Evolutionary conservation across 805 yeast species (phyloP), one percentile per base, ranked within the genome.

Genomic region (Myxozyma udenii): DNA sequence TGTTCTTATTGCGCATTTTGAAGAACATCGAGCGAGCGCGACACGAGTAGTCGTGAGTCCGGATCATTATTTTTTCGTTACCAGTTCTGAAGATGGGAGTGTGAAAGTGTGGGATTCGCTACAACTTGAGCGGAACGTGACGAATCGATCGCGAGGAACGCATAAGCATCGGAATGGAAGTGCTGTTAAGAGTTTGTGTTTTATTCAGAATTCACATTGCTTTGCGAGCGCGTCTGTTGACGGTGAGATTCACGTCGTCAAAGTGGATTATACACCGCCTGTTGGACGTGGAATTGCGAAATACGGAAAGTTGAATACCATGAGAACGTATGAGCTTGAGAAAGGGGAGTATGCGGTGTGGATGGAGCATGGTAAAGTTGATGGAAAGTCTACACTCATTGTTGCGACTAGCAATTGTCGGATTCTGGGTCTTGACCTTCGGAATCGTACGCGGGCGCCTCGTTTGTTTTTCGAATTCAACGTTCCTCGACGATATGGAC

Each of bases 61-160:
- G 0, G 81, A 84, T 25, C 76, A 80, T 14, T 77, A 78, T 22
- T 84, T 79, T 57, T 81, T 91, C 57, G 70, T 88, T 2, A 82
- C 93, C 1, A 95, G 89, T 1, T 87, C 93, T 5, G 85, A 82
- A 43, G 76, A 77, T 25, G 96, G 97, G 0, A 64, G 71, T 1
- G 62, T 93, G 36, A 84, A 80, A 57, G 67, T 91, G 0, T 93
- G 97, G 97, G 95, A 87, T 63, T 68, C 83, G 0, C 62, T 70
- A 7, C 78, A 81, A 51, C 68, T 90, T 33, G 87, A 83, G 46
- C 77, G 77, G 48, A 85, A 84, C 37, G 78, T 81, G 2, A 58
- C 62, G 26, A 66, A 65, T 41, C 54, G 61, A 26, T 51, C 70
- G 7, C 60, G 65, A 7, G 66, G 62, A 39, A 62, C 68, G 2